These are phyloP conservation scores for Vanderwaltozyma tropicalis DNA, from an alignment of 805 yeast genomes.

Conservation along the genomic window DNA sequence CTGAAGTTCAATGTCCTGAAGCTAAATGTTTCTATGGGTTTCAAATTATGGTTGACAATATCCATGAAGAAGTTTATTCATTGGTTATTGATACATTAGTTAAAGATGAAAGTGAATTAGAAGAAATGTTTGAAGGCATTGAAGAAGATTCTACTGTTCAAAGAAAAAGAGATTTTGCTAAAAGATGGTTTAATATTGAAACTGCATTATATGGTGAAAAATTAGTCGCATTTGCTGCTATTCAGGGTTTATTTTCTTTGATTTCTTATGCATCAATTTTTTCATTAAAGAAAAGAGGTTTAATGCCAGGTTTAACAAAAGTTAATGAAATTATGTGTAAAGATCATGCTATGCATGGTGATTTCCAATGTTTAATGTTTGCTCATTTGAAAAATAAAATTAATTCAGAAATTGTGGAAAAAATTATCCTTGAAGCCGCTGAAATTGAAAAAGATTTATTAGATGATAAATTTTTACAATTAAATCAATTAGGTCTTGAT, in stretches of 20 bases:
- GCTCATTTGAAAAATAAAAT: conserved; percentile 88
- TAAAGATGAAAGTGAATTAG: conserved; percentile 85
- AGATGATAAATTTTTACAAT: conserved; percentile 80
- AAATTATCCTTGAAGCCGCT: conserved; percentile 89
- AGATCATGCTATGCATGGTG: conserved; percentile 96
- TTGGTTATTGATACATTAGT: conserved; percentile 85
- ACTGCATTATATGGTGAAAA: conserved; percentile 81
- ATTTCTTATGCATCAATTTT: conserved; percentile 96
- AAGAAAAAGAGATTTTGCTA: conserved; percentile 94
- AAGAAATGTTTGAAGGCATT: conserved; percentile 79
- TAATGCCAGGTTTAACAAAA: conserved; percentile 95
- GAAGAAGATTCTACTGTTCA: conserved; percentile 85
- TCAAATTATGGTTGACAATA: conserved; percentile 99
- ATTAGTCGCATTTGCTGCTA: conserved; percentile 94
- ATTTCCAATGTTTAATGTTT: conserved; percentile 89
- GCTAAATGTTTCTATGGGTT: conserved; percentile 97
- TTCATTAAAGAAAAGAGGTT: conserved; percentile 94
- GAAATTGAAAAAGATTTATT: conserved; percentile 82
- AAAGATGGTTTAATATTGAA: conserved; percentile 84
- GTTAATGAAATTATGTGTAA: conserved; percentile 92
- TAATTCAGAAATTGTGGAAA: conserved; percentile 58
- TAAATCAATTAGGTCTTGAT: conserved; percentile 86
- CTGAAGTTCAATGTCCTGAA: conserved; percentile 93
- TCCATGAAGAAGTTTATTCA: conserved; percentile 93
- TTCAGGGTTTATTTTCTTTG: conserved; percentile 93